phyloP scores from a whole-genome alignment of 192 early-diverging fungal genomes.

The Thamnidium elegans region DNA sequence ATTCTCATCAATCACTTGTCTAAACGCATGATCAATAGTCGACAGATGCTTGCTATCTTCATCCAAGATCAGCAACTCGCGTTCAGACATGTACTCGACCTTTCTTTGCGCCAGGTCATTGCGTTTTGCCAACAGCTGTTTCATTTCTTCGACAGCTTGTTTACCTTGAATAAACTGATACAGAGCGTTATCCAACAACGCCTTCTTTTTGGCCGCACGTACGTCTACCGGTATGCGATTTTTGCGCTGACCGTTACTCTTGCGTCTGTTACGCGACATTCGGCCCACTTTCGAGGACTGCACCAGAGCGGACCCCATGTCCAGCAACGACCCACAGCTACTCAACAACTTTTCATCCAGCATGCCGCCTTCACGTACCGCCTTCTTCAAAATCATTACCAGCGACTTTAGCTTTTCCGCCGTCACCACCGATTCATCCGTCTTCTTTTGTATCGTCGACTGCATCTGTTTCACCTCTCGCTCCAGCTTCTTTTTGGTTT shows the following conservation, averaged over 20 bases:
- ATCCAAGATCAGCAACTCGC: slow-evolving; percentile 38
- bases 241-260: background rate
- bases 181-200: slow-evolving; percentile 46
- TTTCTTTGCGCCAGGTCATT: slow-evolving; percentile 42
- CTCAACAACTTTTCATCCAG: slow-evolving; percentile 24
- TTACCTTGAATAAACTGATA: slow-evolving; percentile 50
- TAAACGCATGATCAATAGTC: slow-evolving; percentile 19
- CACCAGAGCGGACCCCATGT: slow-evolving; percentile 19
- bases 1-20: slow-evolving; percentile 53
- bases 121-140: slow-evolving; percentile 41
- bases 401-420: slow-evolving; percentile 42
- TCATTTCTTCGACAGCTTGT: slow-evolving; percentile 48
- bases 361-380: slow-evolving; percentile 26
- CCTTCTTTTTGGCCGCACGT: slow-evolving; percentile 45
- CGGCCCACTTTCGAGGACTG: slow-evolving; percentile 22
- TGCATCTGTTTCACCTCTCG: slow-evolving; percentile 46
- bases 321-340: slow-evolving; percentile 27
- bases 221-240: slow-evolving; percentile 14
- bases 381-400: slow-evolving; percentile 46
- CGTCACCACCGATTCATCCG: slow-evolving; percentile 45
- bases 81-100: slow-evolving; percentile 43
- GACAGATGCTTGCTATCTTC: slow-evolving; percentile 5
- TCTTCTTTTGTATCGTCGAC: slow-evolving; percentile 53
- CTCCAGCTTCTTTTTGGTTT: slow-evolving; percentile 48
- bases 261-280: background rate